Conservation (phyloP, 257 asterid species). For the Nicotiana benthamiana region DNA sequence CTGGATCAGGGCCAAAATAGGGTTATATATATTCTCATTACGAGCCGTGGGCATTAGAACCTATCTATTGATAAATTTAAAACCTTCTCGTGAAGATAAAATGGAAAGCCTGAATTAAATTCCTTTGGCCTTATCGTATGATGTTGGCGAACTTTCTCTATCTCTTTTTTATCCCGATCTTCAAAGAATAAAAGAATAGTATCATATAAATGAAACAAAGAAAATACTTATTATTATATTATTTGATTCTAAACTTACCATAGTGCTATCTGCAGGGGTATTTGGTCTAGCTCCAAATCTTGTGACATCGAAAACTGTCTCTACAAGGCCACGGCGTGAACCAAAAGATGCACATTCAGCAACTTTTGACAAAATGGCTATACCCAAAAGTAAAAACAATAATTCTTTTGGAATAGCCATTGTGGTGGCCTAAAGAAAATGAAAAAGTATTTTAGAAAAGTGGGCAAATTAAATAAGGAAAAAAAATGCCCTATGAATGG, state of each 20-base stretch:
- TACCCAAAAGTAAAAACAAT: not conserved
- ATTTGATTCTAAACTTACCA: slow-evolving; percentile 17
- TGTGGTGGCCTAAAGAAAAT: slow-evolving; percentile 8
- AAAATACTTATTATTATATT: too few species aligned
- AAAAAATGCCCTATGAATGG: not conserved
- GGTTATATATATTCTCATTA: too few species aligned
- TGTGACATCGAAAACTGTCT: slow-evolving; percentile 54
- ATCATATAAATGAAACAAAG: too few species aligned
- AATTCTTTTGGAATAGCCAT: slow-evolving; percentile 14
- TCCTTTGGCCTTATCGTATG: too few species aligned
- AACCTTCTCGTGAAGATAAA: too few species aligned
- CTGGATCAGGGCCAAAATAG: too few species aligned
- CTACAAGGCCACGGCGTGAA: slow-evolving; percentile 23
- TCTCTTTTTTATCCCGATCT: too few species aligned
- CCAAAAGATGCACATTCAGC: slow-evolving; percentile 15
- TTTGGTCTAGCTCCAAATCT: slow-evolving; percentile 47
- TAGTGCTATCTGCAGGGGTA: slow-evolving; percentile 27
- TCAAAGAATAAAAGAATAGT: too few species aligned
- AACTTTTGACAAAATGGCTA: slow-evolving; percentile 21
- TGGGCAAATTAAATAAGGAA: not conserved
- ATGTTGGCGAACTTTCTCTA: too few species aligned
- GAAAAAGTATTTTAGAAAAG: not conserved
- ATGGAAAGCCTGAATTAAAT: too few species aligned
- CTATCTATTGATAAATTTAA: too few species aligned
- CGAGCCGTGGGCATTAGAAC: too few species aligned